Base-by-base conservation (phyloP, 345 rosid genomes). In the Balakata baccata region DNA sequence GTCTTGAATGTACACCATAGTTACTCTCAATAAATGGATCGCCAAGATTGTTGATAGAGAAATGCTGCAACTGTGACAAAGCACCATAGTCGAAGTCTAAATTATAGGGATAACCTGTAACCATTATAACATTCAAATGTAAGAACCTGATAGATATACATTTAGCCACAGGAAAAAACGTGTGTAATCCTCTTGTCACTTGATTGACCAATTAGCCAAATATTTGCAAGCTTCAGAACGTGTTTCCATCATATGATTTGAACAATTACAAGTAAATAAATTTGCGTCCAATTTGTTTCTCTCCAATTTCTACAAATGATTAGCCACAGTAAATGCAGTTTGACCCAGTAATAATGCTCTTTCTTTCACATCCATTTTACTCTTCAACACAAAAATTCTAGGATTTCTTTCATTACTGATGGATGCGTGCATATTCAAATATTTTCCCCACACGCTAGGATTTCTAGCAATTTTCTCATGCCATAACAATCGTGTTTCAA, bases 1-100 rank as follows among this genome's bases (percentile, higher is more conserved):
- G 94, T 70, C 99, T 88, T n/a, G 99, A 95, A 83, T 95, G 99
- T 23, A 95, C 97, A 54, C 99, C 99, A 37, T 94, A 94, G 86
- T 94, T 94, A 75, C 99, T 94, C 78, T 94, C 98, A 23, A 94
- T 94, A 73, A 94, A 94, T 53, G 99, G 99, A 81, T 92, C 99
- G 38, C 99, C 99, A 11, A 94, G 92, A 80, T 94, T 94, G 78
- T 94, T 94, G 65, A 94, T 94, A 7, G 99, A 92, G 75, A 94
- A 92, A 84, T 95, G 99, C 66, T 95, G 99, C 86, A 95, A 81
- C 79, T 95, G 99, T 41, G 60, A 84, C 78, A 95, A 87, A 64
- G 97, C 99, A 71, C 99, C 99, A 68, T 95, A 95, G 66, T 95
- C 99, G 38, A 95, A 95, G 82, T 95, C 98, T 82, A 95, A 81